These are phyloP conservation scores for Hypoxylon fuscum DNA, from an alignment of 495 filamentous ascomycete species.

Conservation along the genomic window DNA sequence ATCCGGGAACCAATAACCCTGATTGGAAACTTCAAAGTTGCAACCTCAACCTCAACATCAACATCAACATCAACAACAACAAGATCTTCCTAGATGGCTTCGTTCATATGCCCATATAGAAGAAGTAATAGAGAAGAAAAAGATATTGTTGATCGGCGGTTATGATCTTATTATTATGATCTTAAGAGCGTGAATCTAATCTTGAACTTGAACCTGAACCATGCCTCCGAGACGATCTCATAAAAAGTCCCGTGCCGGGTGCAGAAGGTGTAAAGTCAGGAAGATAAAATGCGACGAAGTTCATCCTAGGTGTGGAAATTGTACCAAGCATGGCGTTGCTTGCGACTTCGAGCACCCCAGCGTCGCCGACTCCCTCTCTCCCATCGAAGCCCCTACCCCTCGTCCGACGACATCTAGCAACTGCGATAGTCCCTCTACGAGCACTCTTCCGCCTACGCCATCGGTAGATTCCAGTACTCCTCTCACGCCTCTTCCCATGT, in stretches of 20 bases:
- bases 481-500: slow-evolving; percentile 44
- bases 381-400: slow-evolving; percentile 33
- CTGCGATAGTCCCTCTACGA: slow-evolving; percentile 45
- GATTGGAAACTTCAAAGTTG: slow-evolving; percentile 2
- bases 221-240: slow-evolving; percentile 69
- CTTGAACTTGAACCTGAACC: too few species aligned
- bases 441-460: slow-evolving; percentile 40
- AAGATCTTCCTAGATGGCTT: slow-evolving; percentile 39
- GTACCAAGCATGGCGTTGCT: slow-evolving; percentile 68
- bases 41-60: too few species aligned
- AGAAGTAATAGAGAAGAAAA: slow-evolving; percentile 15
- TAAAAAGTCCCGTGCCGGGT: slow-evolving; percentile 70
- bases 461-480: slow-evolving; percentile 33
- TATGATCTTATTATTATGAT: too few species aligned
- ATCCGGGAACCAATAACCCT: slow-evolving; percentile 14
- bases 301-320: slow-evolving; percentile 69
- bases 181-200: too few species aligned
- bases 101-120: slow-evolving; percentile 32
- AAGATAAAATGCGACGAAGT: slow-evolving; percentile 75
- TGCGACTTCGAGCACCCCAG: slow-evolving; percentile 67
- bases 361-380: slow-evolving; percentile 45
- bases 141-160: slow-evolving; percentile 10
- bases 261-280: slow-evolving; percentile 66
- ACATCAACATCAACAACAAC: background rate
- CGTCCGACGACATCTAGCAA: slow-evolving; percentile 45